Conservation (phyloP, 306 rosid genomes). For the Alnus glutinosa region DNA sequence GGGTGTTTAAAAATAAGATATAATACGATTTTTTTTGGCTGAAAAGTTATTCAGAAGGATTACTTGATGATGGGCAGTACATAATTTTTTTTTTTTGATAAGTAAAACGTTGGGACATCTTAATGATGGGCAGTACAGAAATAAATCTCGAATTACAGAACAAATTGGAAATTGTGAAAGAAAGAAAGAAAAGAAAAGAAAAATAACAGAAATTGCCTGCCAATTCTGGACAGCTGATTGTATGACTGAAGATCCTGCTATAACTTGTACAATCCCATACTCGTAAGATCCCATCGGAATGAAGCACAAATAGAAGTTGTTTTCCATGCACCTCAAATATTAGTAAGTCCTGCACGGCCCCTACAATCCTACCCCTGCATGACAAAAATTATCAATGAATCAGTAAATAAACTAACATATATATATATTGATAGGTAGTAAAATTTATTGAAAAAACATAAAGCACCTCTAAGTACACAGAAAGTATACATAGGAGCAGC, state of each 20-base stretch:
- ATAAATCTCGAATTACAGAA: conserved; percentile 9
- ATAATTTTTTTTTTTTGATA: background rate
- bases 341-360: conserved; percentile 75
- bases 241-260: conserved; percentile 61
- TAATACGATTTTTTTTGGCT: background rate
- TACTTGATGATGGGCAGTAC: background rate
- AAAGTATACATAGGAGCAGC: no score
- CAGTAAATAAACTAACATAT: background rate
- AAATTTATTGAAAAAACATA: no score
- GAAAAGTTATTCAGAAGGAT: background rate
- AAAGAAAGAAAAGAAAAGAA: no score
- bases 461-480: no score
- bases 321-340: conserved; percentile 58
- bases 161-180: background rate
- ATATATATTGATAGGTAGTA: background rate
- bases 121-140: conserved; percentile 8
- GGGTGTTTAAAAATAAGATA: background rate
- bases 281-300: conserved; percentile 71
- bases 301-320: conserved; percentile 78
- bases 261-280: conserved; percentile 77
- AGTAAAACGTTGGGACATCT: no score
- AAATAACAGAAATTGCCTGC: conserved; percentile 53
- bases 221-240: conserved; percentile 43
- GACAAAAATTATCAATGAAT: conserved; percentile 25
- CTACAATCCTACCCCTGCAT: conserved; percentile 74